Base-by-base conservation (phyloP, 345 rosid genomes). In the Boechera retrofracta region DNA sequence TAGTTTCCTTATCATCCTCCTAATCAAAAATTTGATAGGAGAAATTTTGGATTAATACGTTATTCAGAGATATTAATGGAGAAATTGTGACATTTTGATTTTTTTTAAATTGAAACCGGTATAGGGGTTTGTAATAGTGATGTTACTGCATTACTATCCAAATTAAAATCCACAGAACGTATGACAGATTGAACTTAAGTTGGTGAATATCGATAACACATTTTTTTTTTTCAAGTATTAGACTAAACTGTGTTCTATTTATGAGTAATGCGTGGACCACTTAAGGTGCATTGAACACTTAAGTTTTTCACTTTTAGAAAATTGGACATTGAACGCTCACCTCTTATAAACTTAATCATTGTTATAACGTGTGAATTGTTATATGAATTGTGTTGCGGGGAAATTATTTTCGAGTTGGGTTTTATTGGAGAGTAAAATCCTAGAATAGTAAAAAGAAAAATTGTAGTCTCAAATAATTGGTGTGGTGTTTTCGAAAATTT, bases 261-360 rank as follows among this genome's bases (percentile, higher is more conserved):
- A 18, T 36, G 64, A 59, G 15, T 59, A 35, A 59, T 59, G 42
- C 21, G 2, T 60, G 45, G 45, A 36, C 55, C 55, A 51, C 55
- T 51, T 5, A 59, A 36, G 41, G 15, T 60, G 31, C 44, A 60
- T 3, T 7, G 39, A 56, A 31, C 39, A 13, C 42, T 39, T 8
- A 8, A 39, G 3, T 9, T 38, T 38, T 9, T 9, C 9, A 38
- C 41, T 38, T 36, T 32, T 3, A 0, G 11, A 57, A 31, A 57
- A 32, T 15, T 6, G 42, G 6, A 16, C 39, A 57, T 7, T 16
- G 24, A 32, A 31, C 5, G 21, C 33, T 56, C 33, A 59, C 12
- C 63, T 57, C 24, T 21, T 21, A 21, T 21, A 21, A 21, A 21
- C 24, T 21, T 21, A 21, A 21, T 21, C 24, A 21, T 21, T 21